Percentiles rank a stretch among this genome's conserved stretches.
Conservation (phyloP, 805 yeast species). For the Nakazawaea wyomingensis region DNA sequence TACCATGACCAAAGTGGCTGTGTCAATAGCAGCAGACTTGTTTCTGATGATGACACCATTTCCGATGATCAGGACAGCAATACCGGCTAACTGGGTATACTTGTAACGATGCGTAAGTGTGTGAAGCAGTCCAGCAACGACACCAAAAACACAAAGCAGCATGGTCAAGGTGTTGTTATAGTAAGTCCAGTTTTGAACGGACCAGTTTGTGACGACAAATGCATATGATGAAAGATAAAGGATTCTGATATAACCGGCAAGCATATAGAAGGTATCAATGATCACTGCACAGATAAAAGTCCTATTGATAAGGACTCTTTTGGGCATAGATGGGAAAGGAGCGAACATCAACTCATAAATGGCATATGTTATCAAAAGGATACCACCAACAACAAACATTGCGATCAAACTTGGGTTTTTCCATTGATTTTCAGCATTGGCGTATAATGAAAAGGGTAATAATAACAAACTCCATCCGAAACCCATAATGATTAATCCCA, state of each 20-base stretch:
- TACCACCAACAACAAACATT: too few relatives aligned
- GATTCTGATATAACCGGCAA: constrained; percentile 25
- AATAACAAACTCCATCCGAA: too few relatives aligned
- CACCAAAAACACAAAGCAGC: constrained; percentile 32
- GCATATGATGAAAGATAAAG: constrained; percentile 31
- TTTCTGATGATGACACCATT: constrained; percentile 22
- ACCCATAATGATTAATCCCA: too few relatives aligned
- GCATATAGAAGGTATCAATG: constrained; percentile 28
- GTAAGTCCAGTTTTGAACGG: constrained; percentile 31
- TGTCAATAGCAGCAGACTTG: constrained; percentile 22
- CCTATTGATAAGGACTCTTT: too few relatives aligned
- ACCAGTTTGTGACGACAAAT: constrained; percentile 26
- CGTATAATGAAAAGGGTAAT: too few relatives aligned
- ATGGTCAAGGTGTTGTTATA: constrained; percentile 32
- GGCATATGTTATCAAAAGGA: too few relatives aligned
- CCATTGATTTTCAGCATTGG: too few relatives aligned
- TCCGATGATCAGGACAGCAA: constrained; percentile 29
- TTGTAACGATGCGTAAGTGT: constrained; percentile 33
- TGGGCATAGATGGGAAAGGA: too few relatives aligned
- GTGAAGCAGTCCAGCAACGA: constrained; percentile 30
- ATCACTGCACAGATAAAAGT: constrained; percentile 30
- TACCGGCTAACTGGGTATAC: constrained; percentile 29
- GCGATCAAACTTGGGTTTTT: too few relatives aligned
- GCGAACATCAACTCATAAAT: too few relatives aligned
- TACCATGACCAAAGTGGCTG: constrained; percentile 27